Percentiles rank a stretch among this genome's conserved stretches.
phyloP scores from a whole-genome alignment of 768 basidiomycete genomes.

The Lentinus brumalis region DNA sequence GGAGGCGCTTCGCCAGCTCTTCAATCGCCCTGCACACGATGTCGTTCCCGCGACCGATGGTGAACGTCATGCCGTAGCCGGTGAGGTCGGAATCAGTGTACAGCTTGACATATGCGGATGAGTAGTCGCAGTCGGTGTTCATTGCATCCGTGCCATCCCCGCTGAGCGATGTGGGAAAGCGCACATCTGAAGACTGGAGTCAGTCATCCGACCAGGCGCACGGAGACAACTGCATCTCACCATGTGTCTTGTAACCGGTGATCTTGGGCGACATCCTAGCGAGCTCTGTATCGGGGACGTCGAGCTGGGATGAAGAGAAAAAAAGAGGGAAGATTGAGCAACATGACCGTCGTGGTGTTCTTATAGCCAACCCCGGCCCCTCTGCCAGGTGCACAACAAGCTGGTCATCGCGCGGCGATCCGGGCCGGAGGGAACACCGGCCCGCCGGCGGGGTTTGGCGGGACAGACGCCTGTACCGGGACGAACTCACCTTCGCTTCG shows the following conservation, averaged over 20 bases:
- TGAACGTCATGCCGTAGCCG: conserved; percentile 95
- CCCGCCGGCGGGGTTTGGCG: too few species aligned
- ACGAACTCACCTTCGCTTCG: too few species aligned
- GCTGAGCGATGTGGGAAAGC: conserved; percentile 88
- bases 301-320: background rate
- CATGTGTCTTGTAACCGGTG: conserved; percentile 59
- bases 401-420: conserved; percentile 11
- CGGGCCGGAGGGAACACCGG: conserved; percentile 2
- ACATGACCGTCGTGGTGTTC: conserved; percentile 5
- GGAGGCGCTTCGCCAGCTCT: conserved; percentile 76
- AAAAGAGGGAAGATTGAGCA: background rate
- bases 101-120: conserved; percentile 86
- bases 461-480: too few species aligned
- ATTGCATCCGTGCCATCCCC: conserved; percentile 96
- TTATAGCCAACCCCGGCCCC: conserved; percentile 2
- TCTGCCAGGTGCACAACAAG: too few species aligned
- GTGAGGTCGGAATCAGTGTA: conserved; percentile 69
- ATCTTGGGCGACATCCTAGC: conserved; percentile 43
- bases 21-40: conserved; percentile 87
- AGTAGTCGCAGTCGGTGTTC: conserved; percentile 97
- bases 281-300: background rate
- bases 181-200: conserved; percentile 60
- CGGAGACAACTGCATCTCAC: conserved; percentile 34
- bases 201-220: conserved; percentile 1
- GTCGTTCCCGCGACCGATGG: conserved; percentile 93